Evolutionary conservation across 805 yeast species (phyloP), one percentile per base, ranked within the genome.

Genomic region (Jamesozyma rosinii): DNA sequence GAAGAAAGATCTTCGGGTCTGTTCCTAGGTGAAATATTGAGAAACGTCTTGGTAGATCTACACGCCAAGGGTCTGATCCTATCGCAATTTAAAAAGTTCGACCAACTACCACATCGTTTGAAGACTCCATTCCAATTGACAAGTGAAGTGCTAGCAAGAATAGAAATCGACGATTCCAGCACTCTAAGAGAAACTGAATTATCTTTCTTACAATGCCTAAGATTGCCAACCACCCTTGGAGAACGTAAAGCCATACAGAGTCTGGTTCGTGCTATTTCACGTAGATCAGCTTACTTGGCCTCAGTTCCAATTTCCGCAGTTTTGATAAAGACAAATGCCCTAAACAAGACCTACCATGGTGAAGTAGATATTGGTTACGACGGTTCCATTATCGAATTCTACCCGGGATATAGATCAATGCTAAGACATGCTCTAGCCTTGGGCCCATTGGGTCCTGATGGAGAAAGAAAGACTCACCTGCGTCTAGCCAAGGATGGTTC

Each of bases 311-410:
- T 90, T 44, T 90, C 95, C 27, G 96, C 92, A 2, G 75, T 90
- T 44, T 60, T 81, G 42, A 66, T 72, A 41, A 77, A 77, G 63
- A 81, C 89, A 1, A 72, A 70, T 41, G 82, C 90, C 14, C 75
- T 88, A 41, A 65, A 64, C 44, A 70, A 70, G 35, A 58, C 58
- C 40, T 71, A 68, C 52, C 84, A 82, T 54, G 77, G 75, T 47
- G 85, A 81, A 56, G 87, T 90, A 40, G 97, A 90, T 62, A 77
- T 92, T 51, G 97, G 97, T 46, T 89, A 89, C 47, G 97, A 90
- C 64, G 98, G 98, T 31, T 81, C 95, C 2, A 92, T 90, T 43
- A 82, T 90, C 40, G 95, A 90, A 65, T 83, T 77, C 59, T 92
- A 89, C 64, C 98, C 98, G 15, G 89, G 90, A 21, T 90, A 83